Base-by-base conservation (phyloP, 805 yeast genomes). In the Lipomyces chichibuensis region DNA sequence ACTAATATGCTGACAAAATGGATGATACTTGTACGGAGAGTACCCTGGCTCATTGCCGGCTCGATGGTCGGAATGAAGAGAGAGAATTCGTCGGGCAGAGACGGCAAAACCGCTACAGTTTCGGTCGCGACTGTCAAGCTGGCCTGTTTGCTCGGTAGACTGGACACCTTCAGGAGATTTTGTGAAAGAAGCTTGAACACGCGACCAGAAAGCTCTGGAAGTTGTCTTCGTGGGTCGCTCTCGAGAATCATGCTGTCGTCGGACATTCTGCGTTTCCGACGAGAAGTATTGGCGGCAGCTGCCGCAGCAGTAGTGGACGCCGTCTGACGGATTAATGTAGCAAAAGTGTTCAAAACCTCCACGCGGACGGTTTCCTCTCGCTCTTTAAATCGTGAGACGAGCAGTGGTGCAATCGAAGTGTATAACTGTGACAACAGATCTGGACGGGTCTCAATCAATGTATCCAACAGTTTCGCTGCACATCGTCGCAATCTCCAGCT, bases 401-500 rank as follows among this genome's bases (percentile, higher is more conserved):
- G 78, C 74, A 29, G 84, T 63, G 54, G 80, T 75, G 84, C 71
- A 3, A 85, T 66, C 5, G 69, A 35, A 8, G 69, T 55, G 60
- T 71, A 75, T 23, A 75, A 65, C 11, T 53, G 46, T 1, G 80
- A 75, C 20, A 85, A 72, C 1, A 74, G 64, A 0, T 67, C 62
- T 1, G 87, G 85, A 61, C 78, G 79, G 1, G 74, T 70, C 2
- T 72, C 73, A n/a, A 84, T 76, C 14, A 84, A 65, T 0, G 81
- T 73, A 20, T 80, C 75, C 7, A 84, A 72, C 43, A 87, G 73
- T 37, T 77, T 78, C 6, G 85, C 80, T 0, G 90, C 77, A 62
- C 82, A 83, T 54, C 84, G 79, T 66, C 95, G 79, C 23, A 90
- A 77, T 69, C 85, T 87, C 89, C 93, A 88, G 1, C 88, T 83